Conservation (phyloP, 371 early-diverging fungal species). For the Mortierella sp. region DNA sequence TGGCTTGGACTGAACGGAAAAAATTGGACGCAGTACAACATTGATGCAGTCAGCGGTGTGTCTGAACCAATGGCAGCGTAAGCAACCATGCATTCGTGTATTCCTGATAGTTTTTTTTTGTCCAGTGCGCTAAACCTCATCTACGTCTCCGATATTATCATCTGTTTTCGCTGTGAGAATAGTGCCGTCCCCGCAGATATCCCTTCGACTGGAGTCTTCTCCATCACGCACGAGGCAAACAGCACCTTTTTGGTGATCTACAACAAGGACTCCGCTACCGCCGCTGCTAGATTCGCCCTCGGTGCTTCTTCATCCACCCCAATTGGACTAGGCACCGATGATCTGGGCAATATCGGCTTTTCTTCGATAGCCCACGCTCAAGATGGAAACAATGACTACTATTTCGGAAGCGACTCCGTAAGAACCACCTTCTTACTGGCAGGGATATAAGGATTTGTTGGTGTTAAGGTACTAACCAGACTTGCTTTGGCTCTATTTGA, state of each 20-base stretch:
- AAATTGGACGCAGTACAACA: conserved; percentile 23
- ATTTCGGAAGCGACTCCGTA: conserved; percentile 21
- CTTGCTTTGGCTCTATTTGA: neutral
- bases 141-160: too few species aligned
- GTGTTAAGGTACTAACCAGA: neutral
- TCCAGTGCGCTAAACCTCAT: too few species aligned
- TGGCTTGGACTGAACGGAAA: conserved; percentile 39
- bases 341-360: conserved; percentile 18
- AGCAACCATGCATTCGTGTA: neutral
- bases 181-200: conserved; percentile 24
- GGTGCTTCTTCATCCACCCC: conserved; percentile 8
- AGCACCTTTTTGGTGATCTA: conserved; percentile 33
- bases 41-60: conserved; percentile 25
- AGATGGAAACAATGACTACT: conserved; percentile 16
- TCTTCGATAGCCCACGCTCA: conserved; percentile 15
- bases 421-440: neutral
- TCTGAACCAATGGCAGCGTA: conserved; percentile 27
- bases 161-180: neutral
- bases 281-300: conserved; percentile 22
- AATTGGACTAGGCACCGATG: neutral
- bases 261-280: conserved; percentile 10
- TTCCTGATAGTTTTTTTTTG: too few species aligned
- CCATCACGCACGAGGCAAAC: conserved; percentile 13
- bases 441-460: neutral
- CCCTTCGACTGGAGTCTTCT: conserved; percentile 12